These are phyloP conservation scores for Eurotiales sp. DNA, from an alignment of 2,329 filamentous ascomycete species.

Conservation along the genomic window DNA sequence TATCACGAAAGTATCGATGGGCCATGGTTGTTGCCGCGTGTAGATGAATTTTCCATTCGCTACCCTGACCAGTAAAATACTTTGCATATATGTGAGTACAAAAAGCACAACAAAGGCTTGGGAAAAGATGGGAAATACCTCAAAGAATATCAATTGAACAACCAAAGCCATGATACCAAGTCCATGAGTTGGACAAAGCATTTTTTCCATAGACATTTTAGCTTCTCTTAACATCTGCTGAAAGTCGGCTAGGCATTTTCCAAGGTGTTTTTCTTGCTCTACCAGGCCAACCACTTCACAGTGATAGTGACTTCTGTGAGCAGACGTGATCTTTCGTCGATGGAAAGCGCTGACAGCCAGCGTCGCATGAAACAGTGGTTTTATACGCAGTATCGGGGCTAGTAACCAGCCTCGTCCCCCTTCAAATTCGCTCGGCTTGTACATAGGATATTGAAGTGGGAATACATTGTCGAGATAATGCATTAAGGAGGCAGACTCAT, in stretches of 20 bases:
- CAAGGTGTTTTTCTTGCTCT: constrained; percentile 7
- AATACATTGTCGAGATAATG: constrained; percentile 13
- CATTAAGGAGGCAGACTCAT: constrained; percentile 4
- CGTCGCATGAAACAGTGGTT: constrained; percentile 4
- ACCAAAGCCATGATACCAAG: constrained; percentile 3
- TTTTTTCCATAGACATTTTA: background rate
- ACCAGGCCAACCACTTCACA: constrained; percentile 1
- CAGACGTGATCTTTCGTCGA: background rate
- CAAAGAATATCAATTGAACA: constrained; percentile 4
- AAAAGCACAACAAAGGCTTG: background rate
- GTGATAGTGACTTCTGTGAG: background rate
- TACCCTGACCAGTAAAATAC: constrained; percentile 4
- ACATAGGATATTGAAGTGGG: constrained; percentile 8
- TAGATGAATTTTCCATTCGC: constrained; percentile 7
- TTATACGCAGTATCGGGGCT: background rate
- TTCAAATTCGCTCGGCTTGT: background rate
- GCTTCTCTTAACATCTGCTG: background rate
- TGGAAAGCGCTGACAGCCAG: constrained; percentile 7
- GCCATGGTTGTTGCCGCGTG: constrained; percentile 1
- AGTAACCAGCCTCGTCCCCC: constrained; percentile 11
- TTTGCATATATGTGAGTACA: background rate
- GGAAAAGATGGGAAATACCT: background rate
- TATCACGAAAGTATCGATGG: background rate
- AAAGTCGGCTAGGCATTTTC: constrained; percentile 1
- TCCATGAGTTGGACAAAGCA: background rate